These are phyloP conservation scores for Kluyveromyces nonfermentans DNA, from an alignment of 805 yeast species.

Conservation along the genomic window DNA sequence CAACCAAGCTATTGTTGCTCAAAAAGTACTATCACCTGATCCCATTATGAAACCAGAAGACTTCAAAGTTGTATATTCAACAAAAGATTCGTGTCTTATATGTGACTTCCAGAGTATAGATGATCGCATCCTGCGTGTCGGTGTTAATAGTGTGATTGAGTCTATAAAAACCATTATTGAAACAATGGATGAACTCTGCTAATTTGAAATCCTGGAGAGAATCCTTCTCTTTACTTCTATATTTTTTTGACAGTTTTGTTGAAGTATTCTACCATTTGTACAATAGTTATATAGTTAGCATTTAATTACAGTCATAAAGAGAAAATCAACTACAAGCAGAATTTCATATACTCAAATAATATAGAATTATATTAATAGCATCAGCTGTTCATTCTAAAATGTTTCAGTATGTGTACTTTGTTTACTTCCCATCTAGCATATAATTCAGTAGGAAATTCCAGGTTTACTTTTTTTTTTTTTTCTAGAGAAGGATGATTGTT, in stretches of 20 bases:
- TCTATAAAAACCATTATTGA: constrained; percentile 69
- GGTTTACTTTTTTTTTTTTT: background rate
- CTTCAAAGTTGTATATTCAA: constrained; percentile 39
- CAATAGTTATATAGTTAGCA: too few relatives aligned
- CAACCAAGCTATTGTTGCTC: constrained; percentile 57
- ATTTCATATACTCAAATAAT: too few relatives aligned
- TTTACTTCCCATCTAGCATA: background rate
- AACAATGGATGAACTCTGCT: constrained; percentile 51
- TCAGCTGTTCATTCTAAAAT: too few relatives aligned
- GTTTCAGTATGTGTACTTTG: too few relatives aligned
- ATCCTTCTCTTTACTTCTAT: background rate
- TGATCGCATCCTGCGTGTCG: constrained; percentile 73
- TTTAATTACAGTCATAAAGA: too few relatives aligned
- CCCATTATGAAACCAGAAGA: constrained; percentile 71
- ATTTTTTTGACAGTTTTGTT: background rate
- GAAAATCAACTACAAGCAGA: too few relatives aligned
- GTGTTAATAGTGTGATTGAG: constrained; percentile 73
- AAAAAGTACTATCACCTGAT: constrained; percentile 57
- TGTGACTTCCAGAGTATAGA: constrained; percentile 51
- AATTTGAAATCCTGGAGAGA: background rate
- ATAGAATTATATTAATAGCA: too few relatives aligned
- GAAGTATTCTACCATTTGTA: background rate
- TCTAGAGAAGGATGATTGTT: background rate
- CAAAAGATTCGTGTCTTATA: constrained; percentile 30
- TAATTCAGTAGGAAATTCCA: background rate